Base-by-base conservation (phyloP, 2,329 filamentous ascomycete species). In the Pyricularia sp. region DNA sequence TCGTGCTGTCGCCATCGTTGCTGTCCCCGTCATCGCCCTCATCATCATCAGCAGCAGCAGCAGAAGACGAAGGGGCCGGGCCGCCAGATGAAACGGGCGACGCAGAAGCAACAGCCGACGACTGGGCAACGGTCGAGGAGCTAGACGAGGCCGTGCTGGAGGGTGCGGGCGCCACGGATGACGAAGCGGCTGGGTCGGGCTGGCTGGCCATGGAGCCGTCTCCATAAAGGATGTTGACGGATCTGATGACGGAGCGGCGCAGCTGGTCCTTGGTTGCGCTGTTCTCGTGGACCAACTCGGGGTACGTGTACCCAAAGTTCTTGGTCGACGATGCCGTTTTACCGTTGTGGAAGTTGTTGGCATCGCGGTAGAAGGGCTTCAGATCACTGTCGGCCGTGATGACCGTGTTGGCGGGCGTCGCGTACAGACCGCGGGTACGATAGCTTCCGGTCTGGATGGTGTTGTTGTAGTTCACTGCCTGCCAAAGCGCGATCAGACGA, bases 401-500 rank as follows among this genome's bases (percentile, higher is more conserved):
- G 30, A 65, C 70, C 13, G 76, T 75, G n/a, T 76, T 75, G 4
- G 66, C 63, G 0, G 75, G 73, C 10, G 78, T 78, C 35, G 73
- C 75, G 69, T 72, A 83, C 62, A 69, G 71, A 28, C 72, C 73
- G 1, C 22, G 44, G 3, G 62, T 31, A 13, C 24, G 22, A 6
- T 31, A n/a, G 30, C 57, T 55, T 66, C 70, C 22, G 13, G 66
- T 64, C 28, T 60, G 63, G 19, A 66, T 66, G 63, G 69, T 67
- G n/a, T 70, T 62, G 62, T 71, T 70, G 60, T 67, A 66, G 62
- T 77, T 70, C 24, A 75, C 69, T 3, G 72, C 72, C 67, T 76
- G 71, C 74, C 74, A 79, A 55, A 79, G 68, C 0, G 80, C 78
- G 67, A 83, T 82, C 22, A 86, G 76, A 40, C 84, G 79, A 67